These are phyloP conservation scores for Xylaria arbuscula DNA, from an alignment of 2,329 filamentous ascomycete genomes.

Conservation along the genomic window DNA sequence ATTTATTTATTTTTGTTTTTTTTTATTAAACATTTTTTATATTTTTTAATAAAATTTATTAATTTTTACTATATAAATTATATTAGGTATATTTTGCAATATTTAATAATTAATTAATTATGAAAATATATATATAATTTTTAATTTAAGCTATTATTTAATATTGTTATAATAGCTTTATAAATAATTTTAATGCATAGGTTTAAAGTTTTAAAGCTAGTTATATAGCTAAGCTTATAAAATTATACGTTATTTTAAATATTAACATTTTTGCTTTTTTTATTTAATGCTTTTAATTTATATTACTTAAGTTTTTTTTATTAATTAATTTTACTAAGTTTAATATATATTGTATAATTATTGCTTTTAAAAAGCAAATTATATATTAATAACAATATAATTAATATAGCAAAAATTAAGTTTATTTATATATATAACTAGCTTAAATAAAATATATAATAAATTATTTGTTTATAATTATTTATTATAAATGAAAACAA, in stretches of 20 bases:
- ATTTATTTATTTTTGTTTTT: too few species aligned
- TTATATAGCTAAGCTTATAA: neutral
- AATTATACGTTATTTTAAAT: neutral
- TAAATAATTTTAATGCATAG: too few species aligned
- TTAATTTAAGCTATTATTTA: too few species aligned
- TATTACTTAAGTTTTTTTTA: neutral
- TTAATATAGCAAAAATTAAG: neutral
- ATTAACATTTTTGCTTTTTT: neutral
- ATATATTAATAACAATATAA: neutral
- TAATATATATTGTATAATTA: too few species aligned
- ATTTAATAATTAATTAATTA: too few species aligned
- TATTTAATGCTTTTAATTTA: neutral
- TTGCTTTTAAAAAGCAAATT: neutral
- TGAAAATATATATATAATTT: too few species aligned
- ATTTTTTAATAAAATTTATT: too few species aligned
- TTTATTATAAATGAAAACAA: neutral
- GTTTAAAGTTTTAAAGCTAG: too few species aligned
- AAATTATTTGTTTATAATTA: neutral
- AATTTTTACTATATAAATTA: too few species aligned
- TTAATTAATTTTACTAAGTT: neutral
- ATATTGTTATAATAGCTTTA: too few species aligned
- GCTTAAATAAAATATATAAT: neutral
- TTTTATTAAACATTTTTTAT: too few species aligned
- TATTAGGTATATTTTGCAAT: too few species aligned
- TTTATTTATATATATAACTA: neutral